These are phyloP conservation scores for Cladosporium phlei DNA, from an alignment of 2,329 filamentous ascomycete genomes.

Conservation along the genomic window DNA sequence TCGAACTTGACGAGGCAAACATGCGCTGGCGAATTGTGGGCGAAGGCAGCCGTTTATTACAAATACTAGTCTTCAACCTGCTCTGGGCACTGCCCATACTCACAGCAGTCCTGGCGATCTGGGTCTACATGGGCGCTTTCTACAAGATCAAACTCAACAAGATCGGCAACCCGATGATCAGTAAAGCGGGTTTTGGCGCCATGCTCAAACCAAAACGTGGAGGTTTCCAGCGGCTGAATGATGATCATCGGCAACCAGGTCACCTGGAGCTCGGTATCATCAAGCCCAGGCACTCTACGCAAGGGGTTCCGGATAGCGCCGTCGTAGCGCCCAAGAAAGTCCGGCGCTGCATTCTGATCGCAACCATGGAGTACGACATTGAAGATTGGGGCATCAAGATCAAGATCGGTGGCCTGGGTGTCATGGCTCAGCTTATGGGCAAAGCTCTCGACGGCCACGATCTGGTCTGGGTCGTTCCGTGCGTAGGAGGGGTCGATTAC, in stretches of 20 bases:
- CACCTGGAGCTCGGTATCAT: neutral
- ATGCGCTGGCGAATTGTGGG: constrained; percentile 51
- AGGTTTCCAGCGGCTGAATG: constrained; percentile 17
- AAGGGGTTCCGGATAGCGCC: constrained; percentile 18
- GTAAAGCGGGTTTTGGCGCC: constrained; percentile 26
- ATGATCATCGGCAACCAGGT: constrained; percentile 21
- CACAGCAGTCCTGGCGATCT: constrained; percentile 48
- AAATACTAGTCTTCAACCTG: constrained; percentile 52
- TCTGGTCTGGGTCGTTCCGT: constrained; percentile 53
- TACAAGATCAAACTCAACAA: constrained; percentile 61
- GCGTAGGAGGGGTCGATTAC: constrained; percentile 60
- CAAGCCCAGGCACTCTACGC: constrained; percentile 18
- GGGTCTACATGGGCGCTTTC: constrained; percentile 57
- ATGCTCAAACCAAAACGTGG: neutral
- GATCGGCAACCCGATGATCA: constrained; percentile 49
- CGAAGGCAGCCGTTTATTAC: constrained; percentile 49
- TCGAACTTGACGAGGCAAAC: constrained; percentile 53
- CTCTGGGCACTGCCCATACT: constrained; percentile 51
- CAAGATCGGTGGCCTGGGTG: constrained; percentile 65
- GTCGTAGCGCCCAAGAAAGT: constrained; percentile 20
- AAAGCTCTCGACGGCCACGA: constrained; percentile 61
- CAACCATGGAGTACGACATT: constrained; percentile 69
- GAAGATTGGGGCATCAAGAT: constrained; percentile 67
- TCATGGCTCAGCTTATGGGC: constrained; percentile 67
- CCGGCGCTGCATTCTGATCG: constrained; percentile 57